Evolutionary conservation across 2,329 filamentous ascomycete species (phyloP).

Genomic region (Dendrostoma leiphaemia): DNA sequence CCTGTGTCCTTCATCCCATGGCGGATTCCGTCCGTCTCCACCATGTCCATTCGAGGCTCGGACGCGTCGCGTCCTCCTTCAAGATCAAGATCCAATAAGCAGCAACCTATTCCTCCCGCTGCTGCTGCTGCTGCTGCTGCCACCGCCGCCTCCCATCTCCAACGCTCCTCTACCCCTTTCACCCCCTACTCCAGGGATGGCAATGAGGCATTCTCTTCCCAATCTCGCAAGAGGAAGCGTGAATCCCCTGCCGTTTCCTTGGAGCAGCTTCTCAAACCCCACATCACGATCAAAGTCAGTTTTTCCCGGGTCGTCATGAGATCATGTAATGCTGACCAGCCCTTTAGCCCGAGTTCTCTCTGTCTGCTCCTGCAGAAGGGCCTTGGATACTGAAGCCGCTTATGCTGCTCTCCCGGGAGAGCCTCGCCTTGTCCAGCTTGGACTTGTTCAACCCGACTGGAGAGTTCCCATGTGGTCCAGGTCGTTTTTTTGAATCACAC

Average conservation of each 20-base stretch:
- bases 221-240: slow-evolving; percentile 34
- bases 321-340: slow-evolving; percentile 20
- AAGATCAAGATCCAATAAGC: slow-evolving; percentile 19
- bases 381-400: slow-evolving; percentile 57
- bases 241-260: slow-evolving; percentile 38
- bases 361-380: slow-evolving; percentile 29
- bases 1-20: slow-evolving; percentile 26
- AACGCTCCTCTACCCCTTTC: slow-evolving; percentile 35
- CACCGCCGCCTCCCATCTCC: slow-evolving; percentile 31
- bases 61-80: slow-evolving; percentile 50
- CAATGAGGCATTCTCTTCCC: slow-evolving; percentile 28
- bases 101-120: no score
- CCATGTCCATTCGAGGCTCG: slow-evolving; percentile 33
- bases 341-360: slow-evolving; percentile 15
- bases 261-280: slow-evolving; percentile 49
- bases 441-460: slow-evolving; percentile 52
- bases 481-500: slow-evolving; percentile 58
- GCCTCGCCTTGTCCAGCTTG: slow-evolving; percentile 59
- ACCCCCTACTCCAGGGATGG: slow-evolving; percentile 34
- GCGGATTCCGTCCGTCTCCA: slow-evolving; percentile 20
- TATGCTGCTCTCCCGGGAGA: slow-evolving; percentile 60
- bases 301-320: background rate
- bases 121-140: no score
- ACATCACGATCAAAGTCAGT: slow-evolving; percentile 51
- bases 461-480: slow-evolving; percentile 43